Base-by-base conservation (phyloP, 306 rosid genomes). In the Vigna hirtella region DNA sequence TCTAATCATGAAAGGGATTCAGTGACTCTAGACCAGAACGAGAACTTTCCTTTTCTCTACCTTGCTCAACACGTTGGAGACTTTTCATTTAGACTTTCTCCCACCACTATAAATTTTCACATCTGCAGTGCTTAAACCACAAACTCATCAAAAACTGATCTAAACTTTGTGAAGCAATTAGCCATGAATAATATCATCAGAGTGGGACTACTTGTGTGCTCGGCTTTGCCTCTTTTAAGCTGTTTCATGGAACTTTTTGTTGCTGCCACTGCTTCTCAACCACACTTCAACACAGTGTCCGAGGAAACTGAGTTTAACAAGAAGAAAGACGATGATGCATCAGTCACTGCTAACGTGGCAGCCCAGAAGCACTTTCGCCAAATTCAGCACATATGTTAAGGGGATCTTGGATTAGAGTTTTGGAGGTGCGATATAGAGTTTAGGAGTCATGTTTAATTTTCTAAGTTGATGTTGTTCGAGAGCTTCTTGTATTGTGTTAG, bases 361-460 rank as follows among this genome's bases (percentile, higher is more conserved):
- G 81, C 86, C 4, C 88, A 85, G 65, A 82, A 79, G 56, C 83
- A 85, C 72, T 85, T 85, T 71, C 72, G 86, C 30, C 63, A 82
- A 74, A 48, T 85, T 70, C 86, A 85, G 65, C 73, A 9, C 36
- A 73, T n/a, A 18, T 49, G 86, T 51, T 73, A 74, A 82, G 67
- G 26, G 71, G 26, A 18, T 65, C 62, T 61, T 50, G 57, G 9
- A 18, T 73, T 53, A 2, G 9, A 34, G 50, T 28, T 58, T 74
- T 26, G 4, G 15, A 30, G 79, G 17, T 74, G 30, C 61, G 47
- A 30, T 48, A 32, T 47, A 28, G 47, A 32, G 47, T 47, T 4
- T 47, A 45, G 5, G 59, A 47, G 10, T 28, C 8, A 24, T 47
- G 1, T 34, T 0, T 17, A 12, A 47, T 6, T 61, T 62, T 73